Base-by-base conservation (phyloP, 176 grass and related monocot species). In the Rhynchospora tenuis region DNA sequence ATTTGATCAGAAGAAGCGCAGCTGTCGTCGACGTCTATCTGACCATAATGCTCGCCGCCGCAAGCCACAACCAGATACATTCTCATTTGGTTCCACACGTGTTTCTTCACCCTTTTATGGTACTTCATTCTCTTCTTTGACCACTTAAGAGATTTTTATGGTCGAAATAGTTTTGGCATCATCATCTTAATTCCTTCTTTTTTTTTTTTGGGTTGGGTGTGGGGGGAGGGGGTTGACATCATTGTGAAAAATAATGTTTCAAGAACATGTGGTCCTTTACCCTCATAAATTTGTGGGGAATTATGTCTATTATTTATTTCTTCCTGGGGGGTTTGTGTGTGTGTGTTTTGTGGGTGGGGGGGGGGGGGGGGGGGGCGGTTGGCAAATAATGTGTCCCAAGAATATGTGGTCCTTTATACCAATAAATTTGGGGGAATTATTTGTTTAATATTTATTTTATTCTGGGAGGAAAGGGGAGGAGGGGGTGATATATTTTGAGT, bases 1-100 rank as follows among this genome's bases (percentile, higher is more conserved):
- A 89, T 99, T 99, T 86, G 97, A 99, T 72, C 93, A 96, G 91
- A 92, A 88, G 80, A 99, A 99, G 79, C 79, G 85, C 85, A 99
- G 97, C 77, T 99, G 97, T 55, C 93, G 97, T 47, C 85, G 93
- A 42, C 93, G 97, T 48, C 91, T 99, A 19, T 89, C 90, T 73
- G 97, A 99, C 85, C 97, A 99, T 83, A 99, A 99, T 85, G 90
- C 93, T 64, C 89, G 93, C 10, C 90, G 97, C 56, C 91, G 97
- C 46, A 99, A 99, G 78, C 91, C 88, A 9, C 93, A 89, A 5
- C 83, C 89, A 23, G 93, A 92, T 72, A 77, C 91, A 28, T 83
- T 95, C 88, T 89, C 96, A 12, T 93, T 93, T 74, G 73, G 85
- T 81, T 89, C 97, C 61, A 86, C 93, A 54, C 88, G 91, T 38